These are phyloP conservation scores for Psilocybe tampanensis DNA, from an alignment of 768 basidiomycete genomes.

Conservation along the genomic window DNA sequence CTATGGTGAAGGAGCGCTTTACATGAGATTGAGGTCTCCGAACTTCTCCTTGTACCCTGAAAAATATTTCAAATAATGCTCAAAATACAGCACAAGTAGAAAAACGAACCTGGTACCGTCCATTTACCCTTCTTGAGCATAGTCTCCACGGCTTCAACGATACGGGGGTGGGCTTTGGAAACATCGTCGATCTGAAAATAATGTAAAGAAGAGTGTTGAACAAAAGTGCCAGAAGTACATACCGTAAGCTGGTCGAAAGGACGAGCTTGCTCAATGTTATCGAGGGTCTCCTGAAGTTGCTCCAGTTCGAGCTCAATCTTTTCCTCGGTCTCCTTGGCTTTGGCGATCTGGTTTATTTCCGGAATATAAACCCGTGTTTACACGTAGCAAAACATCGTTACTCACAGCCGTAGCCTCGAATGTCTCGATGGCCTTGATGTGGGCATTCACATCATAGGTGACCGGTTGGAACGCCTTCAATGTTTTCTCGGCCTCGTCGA, in stretches of 20 bases:
- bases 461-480: constrained; percentile 91
- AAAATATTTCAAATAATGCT: constrained; percentile 2
- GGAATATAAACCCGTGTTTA: background rate
- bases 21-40: constrained; percentile 92
- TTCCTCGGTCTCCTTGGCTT: constrained; percentile 85
- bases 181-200: constrained; percentile 78
- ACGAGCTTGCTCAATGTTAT: constrained; percentile 96
- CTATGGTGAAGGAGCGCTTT: constrained; percentile 35
- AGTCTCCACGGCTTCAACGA: constrained; percentile 86
- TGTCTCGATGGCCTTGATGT: constrained; percentile 93
- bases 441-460: constrained; percentile 86
- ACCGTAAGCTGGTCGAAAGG: constrained; percentile 98
- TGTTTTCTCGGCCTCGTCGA: constrained; percentile 91
- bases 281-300: constrained; percentile 89
- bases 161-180: constrained; percentile 88
- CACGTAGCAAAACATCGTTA: constrained; percentile 13
- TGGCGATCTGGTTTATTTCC: constrained; percentile 61
- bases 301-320: constrained; percentile 92
- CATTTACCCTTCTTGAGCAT: constrained; percentile 99
- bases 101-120: constrained; percentile 84
- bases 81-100: background rate
- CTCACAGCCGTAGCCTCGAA: constrained; percentile 94
- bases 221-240: constrained; percentile 34
- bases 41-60: constrained; percentile 95
- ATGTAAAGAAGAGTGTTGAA: background rate